Conservation (phyloP, 192 early-diverging fungal species). For the Coemansia sp. region DNA sequence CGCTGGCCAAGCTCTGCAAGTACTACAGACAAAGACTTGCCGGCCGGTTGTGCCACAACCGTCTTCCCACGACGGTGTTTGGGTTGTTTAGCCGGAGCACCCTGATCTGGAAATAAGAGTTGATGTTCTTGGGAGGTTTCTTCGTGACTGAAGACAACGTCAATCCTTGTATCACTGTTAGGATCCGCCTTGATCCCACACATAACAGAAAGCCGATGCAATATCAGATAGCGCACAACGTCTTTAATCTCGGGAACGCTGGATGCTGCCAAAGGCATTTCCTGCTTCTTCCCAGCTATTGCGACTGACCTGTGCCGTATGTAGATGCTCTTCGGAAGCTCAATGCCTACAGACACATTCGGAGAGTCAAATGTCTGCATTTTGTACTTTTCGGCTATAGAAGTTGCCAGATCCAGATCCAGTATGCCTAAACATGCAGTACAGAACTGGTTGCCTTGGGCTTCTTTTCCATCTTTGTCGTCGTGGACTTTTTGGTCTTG, state of each 20-base stretch:
- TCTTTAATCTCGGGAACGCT: conserved; percentile 34
- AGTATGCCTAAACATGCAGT: conserved; percentile 34
- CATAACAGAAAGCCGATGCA: neutral
- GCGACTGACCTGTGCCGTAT: conserved; percentile 36
- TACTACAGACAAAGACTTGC: conserved; percentile 16
- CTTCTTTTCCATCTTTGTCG: neutral
- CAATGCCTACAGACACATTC: conserved; percentile 19
- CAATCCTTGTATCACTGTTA: conserved; percentile 35
- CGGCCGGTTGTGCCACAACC: conserved; percentile 13
- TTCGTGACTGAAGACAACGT: conserved; percentile 25
- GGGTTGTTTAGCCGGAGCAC: conserved; percentile 14
- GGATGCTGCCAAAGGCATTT: neutral
- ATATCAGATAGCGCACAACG: conserved; percentile 27
- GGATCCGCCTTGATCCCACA: neutral
- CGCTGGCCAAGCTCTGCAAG: conserved; percentile 18
- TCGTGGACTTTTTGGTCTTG: conserved; percentile 8
- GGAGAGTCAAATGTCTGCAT: conserved; percentile 22
- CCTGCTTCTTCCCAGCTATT: conserved; percentile 7
- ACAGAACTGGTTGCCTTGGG: conserved; percentile 9
- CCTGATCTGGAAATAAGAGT: conserved; percentile 24
- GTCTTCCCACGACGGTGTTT: conserved; percentile 24
- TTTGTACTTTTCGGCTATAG: conserved; percentile 15
- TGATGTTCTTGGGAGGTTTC: conserved; percentile 31
- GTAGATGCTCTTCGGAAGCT: conserved; percentile 44
- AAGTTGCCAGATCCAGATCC: neutral